phyloP scores from a whole-genome alignment of 495 filamentous ascomycete genomes.

The Ramalina peruviana region DNA sequence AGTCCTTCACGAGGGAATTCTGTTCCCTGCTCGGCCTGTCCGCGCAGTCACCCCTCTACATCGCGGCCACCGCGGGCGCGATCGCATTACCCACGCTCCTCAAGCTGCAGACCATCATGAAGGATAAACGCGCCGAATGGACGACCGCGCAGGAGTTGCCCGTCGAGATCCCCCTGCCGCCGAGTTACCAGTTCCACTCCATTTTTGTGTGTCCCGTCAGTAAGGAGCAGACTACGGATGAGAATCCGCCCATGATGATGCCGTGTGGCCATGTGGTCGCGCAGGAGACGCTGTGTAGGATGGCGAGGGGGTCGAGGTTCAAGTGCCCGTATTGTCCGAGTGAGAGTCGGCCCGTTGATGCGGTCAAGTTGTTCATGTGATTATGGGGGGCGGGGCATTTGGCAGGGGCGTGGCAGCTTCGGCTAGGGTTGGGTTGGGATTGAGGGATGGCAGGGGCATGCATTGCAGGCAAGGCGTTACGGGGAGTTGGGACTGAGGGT shows the following conservation, averaged over 20 bases:
- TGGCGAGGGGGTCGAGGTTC: constrained; percentile 67
- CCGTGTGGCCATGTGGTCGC: constrained; percentile 93
- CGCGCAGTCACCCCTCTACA: constrained; percentile 78
- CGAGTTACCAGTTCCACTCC: constrained; percentile 77
- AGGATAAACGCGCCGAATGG: constrained; percentile 85
- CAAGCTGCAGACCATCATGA: constrained; percentile 71
- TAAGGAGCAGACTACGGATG: constrained; percentile 88
- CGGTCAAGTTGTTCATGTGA: constrained; percentile 54
- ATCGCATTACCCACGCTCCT: constrained; percentile 76
- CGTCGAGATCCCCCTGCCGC: constrained; percentile 81
- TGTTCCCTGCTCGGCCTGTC: constrained; percentile 81
- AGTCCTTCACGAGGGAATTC: constrained; percentile 84
- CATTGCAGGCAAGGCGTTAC: no score
- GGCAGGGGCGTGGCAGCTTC: no score
- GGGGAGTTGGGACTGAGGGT: no score
- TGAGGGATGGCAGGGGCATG: no score
- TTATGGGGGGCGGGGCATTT: not conserved
- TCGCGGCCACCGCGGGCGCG: constrained; percentile 79
- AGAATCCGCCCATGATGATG: constrained; percentile 94
- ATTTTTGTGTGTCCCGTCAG: constrained; percentile 97
- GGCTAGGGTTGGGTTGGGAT: no score
- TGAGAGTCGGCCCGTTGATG: constrained; percentile 64
- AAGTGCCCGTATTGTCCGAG: constrained; percentile 95
- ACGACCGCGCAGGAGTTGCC: constrained; percentile 81
- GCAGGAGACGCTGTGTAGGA: constrained; percentile 58